These are phyloP conservation scores for Pythium aristosporum DNA, from an alignment of 352 stramenopile species.

Conservation along the genomic window DNA sequence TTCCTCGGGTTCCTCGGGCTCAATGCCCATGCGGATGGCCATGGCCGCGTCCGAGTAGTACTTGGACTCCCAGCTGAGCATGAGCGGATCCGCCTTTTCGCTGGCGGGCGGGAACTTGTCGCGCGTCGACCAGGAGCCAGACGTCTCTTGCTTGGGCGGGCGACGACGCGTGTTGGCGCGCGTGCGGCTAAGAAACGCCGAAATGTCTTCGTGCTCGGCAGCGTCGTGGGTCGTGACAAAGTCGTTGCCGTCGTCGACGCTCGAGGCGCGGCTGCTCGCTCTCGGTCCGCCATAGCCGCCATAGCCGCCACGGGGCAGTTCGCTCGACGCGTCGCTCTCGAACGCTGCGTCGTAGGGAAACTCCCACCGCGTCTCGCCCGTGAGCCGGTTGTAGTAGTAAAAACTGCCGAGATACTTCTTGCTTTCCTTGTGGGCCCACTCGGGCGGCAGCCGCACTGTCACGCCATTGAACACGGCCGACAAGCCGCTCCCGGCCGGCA, in stretches of 20 bases:
- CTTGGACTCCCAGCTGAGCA: not conserved
- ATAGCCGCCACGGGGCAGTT: too few species aligned
- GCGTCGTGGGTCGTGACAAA: slow-evolving; percentile 8
- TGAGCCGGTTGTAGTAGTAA: slow-evolving; percentile 68
- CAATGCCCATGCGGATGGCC: slow-evolving; percentile 3
- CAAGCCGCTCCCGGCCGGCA: not conserved
- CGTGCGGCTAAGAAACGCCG: not conserved
- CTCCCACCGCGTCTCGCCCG: slow-evolving; percentile 67
- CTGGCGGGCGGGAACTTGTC: too few species aligned
- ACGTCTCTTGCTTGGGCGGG: not conserved
- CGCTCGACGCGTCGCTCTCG: slow-evolving; percentile 20
- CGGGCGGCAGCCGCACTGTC: slow-evolving; percentile 18
- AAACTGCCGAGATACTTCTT: slow-evolving; percentile 51
- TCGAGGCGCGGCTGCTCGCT: slow-evolving; percentile 10
- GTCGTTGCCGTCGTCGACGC: slow-evolving; percentile 17
- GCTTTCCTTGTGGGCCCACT: slow-evolving; percentile 72
- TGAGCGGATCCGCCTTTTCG: not conserved
- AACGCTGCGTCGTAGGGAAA: slow-evolving; percentile 34
- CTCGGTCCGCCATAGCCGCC: not conserved
- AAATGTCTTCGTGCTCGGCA: slow-evolving; percentile 3
- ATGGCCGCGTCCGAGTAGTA: slow-evolving; percentile 14
- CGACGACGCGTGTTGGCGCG: not conserved
- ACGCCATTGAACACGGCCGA: slow-evolving; percentile 1
- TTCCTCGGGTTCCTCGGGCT: slow-evolving; percentile 5
- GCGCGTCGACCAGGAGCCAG: too few species aligned